A percentile compares a stretch with the other conserved stretches of the same genome.
phyloP scores from a whole-genome alignment of 768 basidiomycete species.

The Myochromella boudieri region DNA sequence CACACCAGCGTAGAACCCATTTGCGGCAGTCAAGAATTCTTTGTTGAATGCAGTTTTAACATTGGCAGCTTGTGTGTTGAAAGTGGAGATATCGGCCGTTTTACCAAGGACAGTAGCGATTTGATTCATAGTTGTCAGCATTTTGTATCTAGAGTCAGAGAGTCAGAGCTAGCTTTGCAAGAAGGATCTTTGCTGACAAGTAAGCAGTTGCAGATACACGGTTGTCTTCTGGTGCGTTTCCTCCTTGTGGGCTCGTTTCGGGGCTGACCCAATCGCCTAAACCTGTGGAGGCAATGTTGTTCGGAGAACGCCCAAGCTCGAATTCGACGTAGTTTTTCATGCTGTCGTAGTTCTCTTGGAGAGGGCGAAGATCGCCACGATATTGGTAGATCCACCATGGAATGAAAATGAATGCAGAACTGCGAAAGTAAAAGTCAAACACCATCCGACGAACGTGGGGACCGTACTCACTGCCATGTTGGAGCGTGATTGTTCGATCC shows the following conservation, averaged over 20 bases:
- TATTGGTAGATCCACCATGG: constrained; percentile 30
- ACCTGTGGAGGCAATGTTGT: constrained; percentile 24
- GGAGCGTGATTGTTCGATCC: constrained; percentile 30
- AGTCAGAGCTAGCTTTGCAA: constrained; percentile 9
- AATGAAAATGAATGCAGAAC: constrained; percentile 29
- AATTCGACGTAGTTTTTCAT: constrained; percentile 31
- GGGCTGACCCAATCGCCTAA: constrained; percentile 42
- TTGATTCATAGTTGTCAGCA: constrained; percentile 26
- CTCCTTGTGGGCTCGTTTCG: constrained; percentile 40
- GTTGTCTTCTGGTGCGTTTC: constrained; percentile 29
- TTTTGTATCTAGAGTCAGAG: constrained; percentile 20
- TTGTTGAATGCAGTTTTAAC: constrained; percentile 27
- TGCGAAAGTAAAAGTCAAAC: background rate
- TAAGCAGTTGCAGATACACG: constrained; percentile 28
- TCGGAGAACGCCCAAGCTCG: constrained; percentile 27
- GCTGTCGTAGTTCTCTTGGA: constrained; percentile 24
- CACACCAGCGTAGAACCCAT: constrained; percentile 23
- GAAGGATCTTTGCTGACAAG: constrained; percentile 17
- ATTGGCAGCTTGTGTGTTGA: constrained; percentile 22
- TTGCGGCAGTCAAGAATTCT: constrained; percentile 21
- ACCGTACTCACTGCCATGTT: constrained; percentile 28
- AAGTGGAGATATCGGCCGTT: constrained; percentile 21
- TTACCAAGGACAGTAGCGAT: constrained; percentile 23
- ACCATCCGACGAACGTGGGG: background rate
- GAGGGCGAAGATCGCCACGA: constrained; percentile 25